Base-by-base conservation (phyloP, 1,284 basidiomycete genomes). In the Moniliophthora roreri region DNA sequence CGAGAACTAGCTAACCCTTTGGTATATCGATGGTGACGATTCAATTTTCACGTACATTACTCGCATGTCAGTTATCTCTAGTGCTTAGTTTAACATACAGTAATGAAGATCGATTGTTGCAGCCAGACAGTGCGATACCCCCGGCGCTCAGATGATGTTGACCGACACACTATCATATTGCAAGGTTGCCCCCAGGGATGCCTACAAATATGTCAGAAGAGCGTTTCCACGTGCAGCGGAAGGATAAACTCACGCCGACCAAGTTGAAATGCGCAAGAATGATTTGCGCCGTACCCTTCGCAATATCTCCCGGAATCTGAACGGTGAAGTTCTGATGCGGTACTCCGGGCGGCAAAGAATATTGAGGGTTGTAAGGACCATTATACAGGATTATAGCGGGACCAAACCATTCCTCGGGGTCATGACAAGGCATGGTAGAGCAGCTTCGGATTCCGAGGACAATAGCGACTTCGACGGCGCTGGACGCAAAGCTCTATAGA, bases 311-410 rank as follows among this genome's bases (percentile, higher is more conserved):
- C n/a, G 44, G 44, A 32, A 46, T 32, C 11, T 32, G 5, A 46
- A 46, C 44, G 24, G 44, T 46, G 26, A 32, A 46, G 24, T 46
- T 46, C 44, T 46, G 24, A n/a, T 46, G 44, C 10, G 44, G 28
- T 32, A 32, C 11, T 32, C 7, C 11, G 28, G 28, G 28, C 11
- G 28, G 28, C 6, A n/a, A n/a, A 20, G 21, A 23, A 23, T 42
- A 42, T 42, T 42, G 16, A 18, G 41, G 41, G 18, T 42, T 23
- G 41, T 23, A 46, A 10, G 44, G 44, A 15, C 44, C 44, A 15
- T 32, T 32, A 7, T 46, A 46, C 24, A 46, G 15, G 9, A 46
- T 46, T 32, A 8, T 11, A 1, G 24, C 44, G 15, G 24, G 11
- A 40, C 9, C 9, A 23, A 13, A 2, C 28, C 44, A 11, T 32